Evolutionary conservation across 345 rosid genomes (phyloP).

Genomic region (Pistacia integerrima): DNA sequence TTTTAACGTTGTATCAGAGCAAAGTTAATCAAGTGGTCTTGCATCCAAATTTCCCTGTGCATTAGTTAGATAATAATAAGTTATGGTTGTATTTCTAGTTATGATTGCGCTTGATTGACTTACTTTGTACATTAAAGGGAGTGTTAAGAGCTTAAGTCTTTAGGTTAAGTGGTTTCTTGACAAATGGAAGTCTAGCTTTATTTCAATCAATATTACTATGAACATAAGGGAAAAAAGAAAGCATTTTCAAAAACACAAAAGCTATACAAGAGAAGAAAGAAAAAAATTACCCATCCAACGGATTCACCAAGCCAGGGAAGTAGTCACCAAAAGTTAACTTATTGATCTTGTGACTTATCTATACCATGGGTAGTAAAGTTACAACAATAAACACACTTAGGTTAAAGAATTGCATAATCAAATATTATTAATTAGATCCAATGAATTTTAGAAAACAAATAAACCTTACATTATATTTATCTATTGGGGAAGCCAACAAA

Average conservation of each 20-base stretch:
- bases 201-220: neutral
- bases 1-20: no score
- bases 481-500: slow-evolving; percentile 65
- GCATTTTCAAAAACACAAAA: neutral
- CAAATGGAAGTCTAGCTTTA: neutral
- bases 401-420: neutral
- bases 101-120: no score
- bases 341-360: slow-evolving; percentile 83
- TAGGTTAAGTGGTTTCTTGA: no score
- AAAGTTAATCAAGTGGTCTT: no score
- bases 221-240: neutral
- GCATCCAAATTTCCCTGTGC: no score
- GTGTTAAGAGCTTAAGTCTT: no score
- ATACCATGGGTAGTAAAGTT: slow-evolving; percentile 24
- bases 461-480: slow-evolving; percentile 70
- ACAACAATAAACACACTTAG: neutral
- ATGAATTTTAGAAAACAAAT: slow-evolving; percentile 6
- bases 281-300: slow-evolving; percentile 71
- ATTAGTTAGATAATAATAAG: no score
- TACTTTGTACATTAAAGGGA: no score
- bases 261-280: slow-evolving; percentile 14
- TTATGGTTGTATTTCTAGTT: no score
- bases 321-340: slow-evolving; percentile 74
- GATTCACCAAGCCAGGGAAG: slow-evolving; percentile 89
- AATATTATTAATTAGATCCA: neutral